These are phyloP conservation scores for Heliosperma pusillum DNA, from an alignment of 148 eudicot species.

Conservation along the genomic window DNA sequence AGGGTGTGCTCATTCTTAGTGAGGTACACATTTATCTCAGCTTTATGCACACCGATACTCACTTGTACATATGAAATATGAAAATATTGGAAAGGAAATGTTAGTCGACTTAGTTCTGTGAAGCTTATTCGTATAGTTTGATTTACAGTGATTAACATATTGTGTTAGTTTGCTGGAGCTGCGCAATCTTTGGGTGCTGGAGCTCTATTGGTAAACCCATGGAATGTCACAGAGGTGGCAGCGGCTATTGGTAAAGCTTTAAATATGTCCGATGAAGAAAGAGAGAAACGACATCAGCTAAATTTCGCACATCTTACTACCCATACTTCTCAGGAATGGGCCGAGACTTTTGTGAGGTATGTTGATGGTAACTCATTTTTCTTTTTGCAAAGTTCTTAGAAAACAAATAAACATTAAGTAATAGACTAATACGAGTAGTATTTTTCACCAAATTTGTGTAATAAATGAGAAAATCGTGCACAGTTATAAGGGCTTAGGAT, in stretches of 20 bases:
- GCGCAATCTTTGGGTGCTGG: conserved; percentile 99
- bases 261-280: conserved; percentile 85
- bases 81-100: background rate
- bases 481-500: background rate
- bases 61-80: background rate
- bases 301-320: conserved; percentile 75
- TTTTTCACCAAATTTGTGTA: background rate
- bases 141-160: background rate
- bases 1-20: conserved; percentile 91
- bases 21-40: conserved; percentile 45
- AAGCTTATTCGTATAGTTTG: background rate
- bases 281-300: conserved; percentile 77
- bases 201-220: conserved; percentile 89
- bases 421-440: background rate
- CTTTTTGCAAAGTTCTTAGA: background rate
- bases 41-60: background rate
- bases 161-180: conserved; percentile 93
- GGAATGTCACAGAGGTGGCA: conserved; percentile 96
- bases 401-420: background rate
- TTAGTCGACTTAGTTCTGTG: background rate
- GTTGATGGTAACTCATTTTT: background rate
- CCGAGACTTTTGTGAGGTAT: conserved; percentile 95
- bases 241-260: conserved; percentile 78
- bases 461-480: background rate
- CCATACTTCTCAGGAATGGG: conserved; percentile 98